These are phyloP conservation scores for Pulveroboletus sp. DNA, from an alignment of 768 basidiomycete species.

Conservation along the genomic window DNA sequence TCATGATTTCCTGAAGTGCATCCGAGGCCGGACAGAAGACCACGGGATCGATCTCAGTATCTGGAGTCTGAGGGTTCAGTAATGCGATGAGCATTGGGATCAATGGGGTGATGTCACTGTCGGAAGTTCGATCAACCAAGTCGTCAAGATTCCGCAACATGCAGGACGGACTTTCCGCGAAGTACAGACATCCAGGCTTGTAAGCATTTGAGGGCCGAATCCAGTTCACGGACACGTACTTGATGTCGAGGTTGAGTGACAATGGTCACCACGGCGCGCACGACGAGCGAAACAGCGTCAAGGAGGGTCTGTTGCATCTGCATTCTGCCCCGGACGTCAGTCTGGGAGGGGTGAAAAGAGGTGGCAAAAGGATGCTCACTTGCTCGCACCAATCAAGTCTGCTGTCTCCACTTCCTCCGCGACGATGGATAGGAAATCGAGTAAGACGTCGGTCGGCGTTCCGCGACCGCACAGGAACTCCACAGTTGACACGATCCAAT, in stretches of 20 bases:
- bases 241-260: constrained; percentile 41
- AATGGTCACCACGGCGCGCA: constrained; percentile 59
- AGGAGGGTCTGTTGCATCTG: constrained; percentile 63
- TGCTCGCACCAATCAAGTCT: constrained; percentile 68
- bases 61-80: constrained; percentile 30
- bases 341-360: not conserved
- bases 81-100: constrained; percentile 60
- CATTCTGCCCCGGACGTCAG: constrained; percentile 37
- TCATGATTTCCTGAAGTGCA: constrained; percentile 72
- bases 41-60: constrained; percentile 41
- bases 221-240: constrained; percentile 42
- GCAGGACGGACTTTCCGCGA: constrained; percentile 54
- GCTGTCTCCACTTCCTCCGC: constrained; percentile 79
- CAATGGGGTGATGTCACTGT: constrained; percentile 66
- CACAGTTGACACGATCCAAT: constrained; percentile 70
- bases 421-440: constrained; percentile 78
- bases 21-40: constrained; percentile 65
- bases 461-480: constrained; percentile 58
- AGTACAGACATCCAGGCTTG: constrained; percentile 79
- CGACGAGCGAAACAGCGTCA: constrained; percentile 67
- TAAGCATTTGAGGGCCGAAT: constrained; percentile 72
- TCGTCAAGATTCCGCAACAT: no score
- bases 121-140: not conserved
- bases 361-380: constrained; percentile 47
- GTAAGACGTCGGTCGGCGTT: constrained; percentile 53